These are phyloP conservation scores for Wickerhamomyces subpelliculosus DNA, from an alignment of 805 yeast genomes.

Conservation along the genomic window DNA sequence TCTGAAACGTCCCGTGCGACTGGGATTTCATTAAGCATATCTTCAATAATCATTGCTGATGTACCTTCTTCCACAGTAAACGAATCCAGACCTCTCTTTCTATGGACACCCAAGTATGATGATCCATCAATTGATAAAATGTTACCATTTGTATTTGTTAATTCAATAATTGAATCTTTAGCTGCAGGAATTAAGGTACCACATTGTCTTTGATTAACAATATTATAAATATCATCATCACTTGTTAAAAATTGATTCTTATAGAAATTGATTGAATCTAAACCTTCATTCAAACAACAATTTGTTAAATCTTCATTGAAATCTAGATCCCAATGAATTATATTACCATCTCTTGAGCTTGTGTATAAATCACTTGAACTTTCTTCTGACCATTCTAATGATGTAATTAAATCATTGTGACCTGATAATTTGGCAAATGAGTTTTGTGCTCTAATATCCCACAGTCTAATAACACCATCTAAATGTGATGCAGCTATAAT, in stretches of 20 bases:
- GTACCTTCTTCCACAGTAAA: constrained; percentile 17
- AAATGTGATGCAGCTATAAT: constrained; percentile 58
- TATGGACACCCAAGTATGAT: constrained; percentile 52
- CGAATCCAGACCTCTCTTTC: constrained; percentile 20
- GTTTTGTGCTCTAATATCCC: constrained; percentile 65
- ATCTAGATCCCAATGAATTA: constrained; percentile 62
- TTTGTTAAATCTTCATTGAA: constrained; percentile 22
- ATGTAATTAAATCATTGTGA: constrained; percentile 46
- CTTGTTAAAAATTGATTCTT: constrained; percentile 21
- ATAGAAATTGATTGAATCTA: constrained; percentile 30
- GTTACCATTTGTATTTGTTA: constrained; percentile 33
- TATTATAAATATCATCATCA: constrained; percentile 23
- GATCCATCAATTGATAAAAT: constrained; percentile 48
- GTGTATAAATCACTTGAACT: constrained; percentile 47
- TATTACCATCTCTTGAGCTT: constrained; percentile 57
- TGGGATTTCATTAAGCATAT: constrained; percentile 14
- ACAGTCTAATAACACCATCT: constrained; percentile 51
- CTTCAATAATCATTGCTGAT: constrained; percentile 14
- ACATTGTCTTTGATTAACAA: constrained; percentile 41
- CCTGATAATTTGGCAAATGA: constrained; percentile 49
- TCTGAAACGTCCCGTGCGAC: background rate
- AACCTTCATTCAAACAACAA: constrained; percentile 42
- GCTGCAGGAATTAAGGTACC: constrained; percentile 61
- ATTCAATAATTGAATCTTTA: constrained; percentile 38
- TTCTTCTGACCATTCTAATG: constrained; percentile 53